These are phyloP conservation scores for Adansonia rubrostipa DNA, from an alignment of 441 rosid genomes.

Conservation along the genomic window DNA sequence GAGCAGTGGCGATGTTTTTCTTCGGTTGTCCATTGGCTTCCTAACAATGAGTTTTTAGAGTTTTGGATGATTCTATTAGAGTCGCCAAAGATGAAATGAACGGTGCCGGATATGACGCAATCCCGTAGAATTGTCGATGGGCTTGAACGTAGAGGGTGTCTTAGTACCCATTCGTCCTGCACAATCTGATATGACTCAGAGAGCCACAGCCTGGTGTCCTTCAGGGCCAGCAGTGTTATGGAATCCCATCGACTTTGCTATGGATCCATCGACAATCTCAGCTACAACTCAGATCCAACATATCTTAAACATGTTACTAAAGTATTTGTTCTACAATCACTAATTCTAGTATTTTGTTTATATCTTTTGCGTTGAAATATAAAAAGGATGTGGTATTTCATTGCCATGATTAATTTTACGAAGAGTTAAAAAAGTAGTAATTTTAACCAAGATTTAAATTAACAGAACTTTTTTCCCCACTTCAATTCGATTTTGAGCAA, in stretches of 20 bases:
- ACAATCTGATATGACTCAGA: slow-evolving; percentile 38
- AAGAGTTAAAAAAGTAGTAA: too few species aligned
- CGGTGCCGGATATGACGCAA: slow-evolving; percentile 43
- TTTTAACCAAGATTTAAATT: neutral
- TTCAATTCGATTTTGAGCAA: neutral
- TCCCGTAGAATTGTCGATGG: slow-evolving; percentile 47
- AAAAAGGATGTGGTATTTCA: neutral
- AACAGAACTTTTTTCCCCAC: neutral
- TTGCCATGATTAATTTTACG: neutral
- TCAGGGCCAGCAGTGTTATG: slow-evolving; percentile 25
- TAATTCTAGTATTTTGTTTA: neutral
- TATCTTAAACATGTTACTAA: neutral
- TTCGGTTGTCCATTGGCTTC: slow-evolving; percentile 39
- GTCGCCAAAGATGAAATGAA: slow-evolving; percentile 54
- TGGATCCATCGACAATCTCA: slow-evolving; percentile 38
- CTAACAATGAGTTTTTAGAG: slow-evolving; percentile 38
- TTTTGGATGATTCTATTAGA: slow-evolving; percentile 40
- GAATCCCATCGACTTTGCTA: slow-evolving; percentile 37
- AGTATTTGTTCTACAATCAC: neutral
- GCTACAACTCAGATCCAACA: slow-evolving; percentile 32
- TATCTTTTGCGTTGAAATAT: neutral
- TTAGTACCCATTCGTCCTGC: slow-evolving; percentile 50
- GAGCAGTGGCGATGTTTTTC: slow-evolving; percentile 37
- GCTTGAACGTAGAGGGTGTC: slow-evolving; percentile 47
- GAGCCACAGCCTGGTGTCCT: slow-evolving; percentile 52